Base-by-base conservation (phyloP, 192 early-diverging fungal species). In the Linnemannia hyalina region DNA sequence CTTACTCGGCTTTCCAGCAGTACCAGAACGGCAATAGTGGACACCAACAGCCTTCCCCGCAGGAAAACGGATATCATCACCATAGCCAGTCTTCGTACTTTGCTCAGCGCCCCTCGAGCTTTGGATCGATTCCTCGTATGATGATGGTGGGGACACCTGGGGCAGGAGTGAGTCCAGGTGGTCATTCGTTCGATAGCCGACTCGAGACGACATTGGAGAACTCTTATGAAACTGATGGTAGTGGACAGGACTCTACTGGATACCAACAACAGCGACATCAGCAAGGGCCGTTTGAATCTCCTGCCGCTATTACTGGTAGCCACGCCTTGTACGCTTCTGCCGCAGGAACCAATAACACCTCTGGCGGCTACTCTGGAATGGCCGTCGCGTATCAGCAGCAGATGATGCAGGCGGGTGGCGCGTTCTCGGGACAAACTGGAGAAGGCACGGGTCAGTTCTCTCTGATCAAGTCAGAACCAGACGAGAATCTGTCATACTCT, bases 151-250 rank as follows among this genome's bases (percentile, higher is more conserved):
- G 82, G 9, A 40, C 74, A 1, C 47, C 75, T 15, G 75, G 75
- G 6, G 35, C 75, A 1, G 75, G 75, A n/a, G 23, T 70, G 36
- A 81, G 74, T 81, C 77, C 82, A 26, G 60, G 55, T 16, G 69
- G 82, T 22, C 82, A 85, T 41, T 52, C 76, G 0, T 85, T 85
- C 63, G 82, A 85, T 38, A 80, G n/a, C 46, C 82, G 78, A 10
- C 69, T 85, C 9, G 82, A 80, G 55, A 74, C 82, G 15, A 74
- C 82, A 9, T 16, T 78, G 38, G 82, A 85, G 40, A 74, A 80
- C 32, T 42, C 72, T n/a, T 68, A 60, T 13, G 82, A 85, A 38
- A 52, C 40, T 15, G 82, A 80, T 41, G 69, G 42, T 10, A 20
- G 44, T 32, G 72, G 42, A 18, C 60, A 65, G 29, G 60, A 65